phyloP scores from a whole-genome alignment of 768 basidiomycete species.

The Kwoniella mangroviensis region DNA sequence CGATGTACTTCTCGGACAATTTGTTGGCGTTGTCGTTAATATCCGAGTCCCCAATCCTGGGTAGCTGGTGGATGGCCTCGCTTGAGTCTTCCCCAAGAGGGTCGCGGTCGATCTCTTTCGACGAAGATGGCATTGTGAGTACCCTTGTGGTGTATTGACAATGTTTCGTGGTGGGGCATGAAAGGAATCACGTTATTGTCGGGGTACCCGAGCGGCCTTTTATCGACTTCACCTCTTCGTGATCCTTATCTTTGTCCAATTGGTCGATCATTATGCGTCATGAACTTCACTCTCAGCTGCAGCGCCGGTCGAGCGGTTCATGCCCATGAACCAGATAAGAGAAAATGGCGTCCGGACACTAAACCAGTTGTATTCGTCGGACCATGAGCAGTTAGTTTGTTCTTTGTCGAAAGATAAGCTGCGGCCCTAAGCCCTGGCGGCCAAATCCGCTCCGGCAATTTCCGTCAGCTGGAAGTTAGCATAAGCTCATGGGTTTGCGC shows the following conservation, averaged over 20 bases:
- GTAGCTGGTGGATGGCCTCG: conserved; percentile 1
- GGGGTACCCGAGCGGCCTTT: conserved; percentile 9
- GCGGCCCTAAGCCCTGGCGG: too few relatives aligned
- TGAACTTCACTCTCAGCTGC: too few relatives aligned
- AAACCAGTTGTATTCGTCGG: too few relatives aligned
- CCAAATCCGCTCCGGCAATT: too few relatives aligned
- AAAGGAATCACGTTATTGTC: background rate
- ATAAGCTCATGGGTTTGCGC: background rate
- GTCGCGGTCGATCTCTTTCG: conserved; percentile 3
- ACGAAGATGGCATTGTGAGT: background rate
- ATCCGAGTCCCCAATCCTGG: background rate
- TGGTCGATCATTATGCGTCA: background rate
- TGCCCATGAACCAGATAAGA: too few relatives aligned
- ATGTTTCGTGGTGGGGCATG: background rate
- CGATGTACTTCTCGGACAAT: conserved; percentile 6
- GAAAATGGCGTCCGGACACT: too few relatives aligned
- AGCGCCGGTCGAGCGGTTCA: too few relatives aligned
- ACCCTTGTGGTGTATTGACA: conserved; percentile 3
- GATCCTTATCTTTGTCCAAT: conserved; percentile 5
- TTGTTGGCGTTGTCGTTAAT: background rate
- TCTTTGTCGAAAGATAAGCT: too few relatives aligned
- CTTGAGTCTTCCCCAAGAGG: background rate
- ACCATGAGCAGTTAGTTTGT: too few relatives aligned
- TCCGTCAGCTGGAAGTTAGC: too few relatives aligned
- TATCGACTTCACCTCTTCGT: background rate